Base-by-base conservation (phyloP, 768 basidiomycete genomes). In the Pholiota conissans region DNA sequence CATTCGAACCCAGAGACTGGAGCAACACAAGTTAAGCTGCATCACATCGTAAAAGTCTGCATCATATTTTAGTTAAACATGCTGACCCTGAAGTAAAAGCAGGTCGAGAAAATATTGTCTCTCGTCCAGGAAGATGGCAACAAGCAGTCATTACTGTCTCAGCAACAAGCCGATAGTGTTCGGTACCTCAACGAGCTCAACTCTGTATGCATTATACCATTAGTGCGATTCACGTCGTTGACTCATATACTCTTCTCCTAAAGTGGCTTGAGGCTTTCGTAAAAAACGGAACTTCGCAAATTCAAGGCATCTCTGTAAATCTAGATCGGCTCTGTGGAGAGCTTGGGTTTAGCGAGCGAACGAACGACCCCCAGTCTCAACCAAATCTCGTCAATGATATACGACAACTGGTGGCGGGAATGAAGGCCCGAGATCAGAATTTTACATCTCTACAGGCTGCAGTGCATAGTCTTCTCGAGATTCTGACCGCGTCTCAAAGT, bases 221-320 rank as follows among this genome's bases (percentile, higher is more conserved):
- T 14, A 11, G 9, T 20, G 48, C 20, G 24, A 20, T 1, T 34
- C n/a, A 51, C 37, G 18, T 22, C 18, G 42, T 11, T 52, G 49
- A 20, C 58, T 56, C n/a, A 50, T 22, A 45, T 22, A 45, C 13
- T 22, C 18, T 5, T 32, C 20, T 40, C 47, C 64, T 48, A n/a
- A 50, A 90, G 84, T 95, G 93, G 93, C 79, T 95, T 39, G 93
- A 94, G 63, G 75, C 84, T 2, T 93, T 93, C 68, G 90, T 93
- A 35, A 85, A 84, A 37, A 85, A 86, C 42, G 86, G 88, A n/a
- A 86, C 85, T 0, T 80, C 82, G 13, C 89, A 92, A 61, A 86
- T 91, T 22, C 82, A 87, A 63, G 73, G 75, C 32, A 75, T 92
- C 13, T 81, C 84, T 9, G 74, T 75, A 16, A 81, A 81, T 49